These are phyloP conservation scores for Apiotrichum laibachii DNA, from an alignment of 1,284 basidiomycete genomes.

Conservation along the genomic window DNA sequence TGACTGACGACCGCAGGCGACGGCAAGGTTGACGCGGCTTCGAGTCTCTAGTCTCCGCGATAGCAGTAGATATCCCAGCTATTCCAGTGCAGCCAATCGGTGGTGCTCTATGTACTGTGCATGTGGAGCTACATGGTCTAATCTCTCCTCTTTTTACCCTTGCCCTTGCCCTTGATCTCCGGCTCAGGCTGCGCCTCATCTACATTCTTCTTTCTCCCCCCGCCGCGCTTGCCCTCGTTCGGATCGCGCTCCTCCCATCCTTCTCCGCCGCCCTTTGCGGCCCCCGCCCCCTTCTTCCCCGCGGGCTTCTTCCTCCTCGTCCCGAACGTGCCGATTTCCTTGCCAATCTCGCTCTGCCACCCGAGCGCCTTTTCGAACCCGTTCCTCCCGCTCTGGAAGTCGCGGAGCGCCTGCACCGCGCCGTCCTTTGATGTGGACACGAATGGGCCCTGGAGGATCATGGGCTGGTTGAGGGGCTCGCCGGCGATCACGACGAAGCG, in stretches of 20 bases:
- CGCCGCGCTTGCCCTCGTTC: too few relatives aligned
- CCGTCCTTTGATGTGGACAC: slow-evolving; percentile 79
- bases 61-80: too few relatives aligned
- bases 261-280: neutral
- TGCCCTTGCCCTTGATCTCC: neutral
- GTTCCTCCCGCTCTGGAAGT: slow-evolving; percentile 74
- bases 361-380: slow-evolving; percentile 87
- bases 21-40: too few relatives aligned
- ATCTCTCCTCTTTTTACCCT: neutral
- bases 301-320: neutral
- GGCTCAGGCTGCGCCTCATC: too few relatives aligned
- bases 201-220: neutral
- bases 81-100: too few relatives aligned
- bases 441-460: slow-evolving; percentile 61
- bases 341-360: slow-evolving; percentile 81
- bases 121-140: neutral
- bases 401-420: slow-evolving; percentile 75
- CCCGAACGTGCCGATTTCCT: neutral
- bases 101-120: too few relatives aligned
- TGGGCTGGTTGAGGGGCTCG: slow-evolving; percentile 82
- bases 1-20: too few relatives aligned
- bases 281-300: neutral
- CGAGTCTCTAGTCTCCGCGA: too few relatives aligned
- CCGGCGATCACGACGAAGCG: slow-evolving; percentile 77
- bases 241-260: neutral